phyloP scores from a whole-genome alignment of 2,329 filamentous ascomycete species.

The Xylaria multiplex region DNA sequence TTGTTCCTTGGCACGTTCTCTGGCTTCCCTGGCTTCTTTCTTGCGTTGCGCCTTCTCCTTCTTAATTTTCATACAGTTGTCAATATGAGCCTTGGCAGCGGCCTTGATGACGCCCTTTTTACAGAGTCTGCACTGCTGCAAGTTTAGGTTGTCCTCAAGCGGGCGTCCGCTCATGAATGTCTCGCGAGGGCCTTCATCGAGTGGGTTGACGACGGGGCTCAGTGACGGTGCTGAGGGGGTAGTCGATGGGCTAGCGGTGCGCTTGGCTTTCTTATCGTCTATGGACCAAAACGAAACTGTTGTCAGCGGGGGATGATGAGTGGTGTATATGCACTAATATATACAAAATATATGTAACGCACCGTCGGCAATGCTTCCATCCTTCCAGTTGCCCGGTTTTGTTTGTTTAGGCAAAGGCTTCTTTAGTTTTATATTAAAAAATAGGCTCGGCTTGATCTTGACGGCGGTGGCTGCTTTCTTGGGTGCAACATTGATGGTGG shows the following conservation, averaged over 20 bases:
- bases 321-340: no score
- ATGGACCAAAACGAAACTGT: not conserved
- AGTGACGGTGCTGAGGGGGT: conserved; percentile 58
- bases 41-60: conserved; percentile 82
- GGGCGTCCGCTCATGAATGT: conserved; percentile 85
- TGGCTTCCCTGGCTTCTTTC: conserved; percentile 77
- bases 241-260: conserved; percentile 53
- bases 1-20: conserved; percentile 72
- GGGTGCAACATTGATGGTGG: conserved; percentile 70
- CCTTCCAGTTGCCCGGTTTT: conserved; percentile 77
- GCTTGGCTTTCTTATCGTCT: conserved; percentile 67
- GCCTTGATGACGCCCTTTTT: conserved; percentile 85
- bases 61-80: conserved; percentile 84
- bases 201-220: conserved; percentile 69
- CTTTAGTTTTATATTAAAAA: conserved; percentile 66
- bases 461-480: conserved; percentile 57
- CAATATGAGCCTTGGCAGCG: conserved; percentile 81
- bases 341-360: conserved; percentile 40
- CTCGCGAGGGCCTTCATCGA: conserved; percentile 80
- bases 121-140: conserved; percentile 91
- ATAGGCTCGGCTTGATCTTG: conserved; percentile 57
- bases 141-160: conserved; percentile 80
- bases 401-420: conserved; percentile 69
- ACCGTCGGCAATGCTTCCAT: conserved; percentile 73
- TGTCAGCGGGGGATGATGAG: not conserved